phyloP scores from a whole-genome alignment of 2,329 filamentous ascomycete species.

The Phaeosphaeriaceae sp. region DNA sequence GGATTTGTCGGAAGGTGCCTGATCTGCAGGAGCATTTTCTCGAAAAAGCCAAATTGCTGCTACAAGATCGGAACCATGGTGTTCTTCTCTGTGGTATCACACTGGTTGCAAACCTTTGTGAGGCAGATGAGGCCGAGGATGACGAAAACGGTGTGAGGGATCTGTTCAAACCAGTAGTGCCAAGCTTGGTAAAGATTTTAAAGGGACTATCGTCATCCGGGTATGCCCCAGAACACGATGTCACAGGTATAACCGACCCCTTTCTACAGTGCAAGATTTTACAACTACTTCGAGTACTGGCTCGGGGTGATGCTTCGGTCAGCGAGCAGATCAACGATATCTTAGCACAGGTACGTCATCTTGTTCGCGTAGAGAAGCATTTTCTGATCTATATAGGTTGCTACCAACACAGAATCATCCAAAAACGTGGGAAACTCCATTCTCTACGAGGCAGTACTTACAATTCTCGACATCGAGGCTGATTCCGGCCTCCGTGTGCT shows the following conservation, averaged over 20 bases:
- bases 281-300: conserved; percentile 82
- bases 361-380: neutral
- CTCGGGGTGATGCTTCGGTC: conserved; percentile 81
- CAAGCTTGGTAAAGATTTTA: conserved; percentile 83
- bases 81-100: conserved; percentile 93
- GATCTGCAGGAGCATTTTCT: conserved; percentile 97
- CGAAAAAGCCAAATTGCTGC: conserved; percentile 86
- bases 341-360: conserved; percentile 70
- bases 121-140: conserved; percentile 90
- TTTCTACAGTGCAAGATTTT: conserved; percentile 98
- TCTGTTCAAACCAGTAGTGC: conserved; percentile 86
- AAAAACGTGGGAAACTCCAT: conserved; percentile 99
- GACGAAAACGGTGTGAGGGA: conserved; percentile 90
- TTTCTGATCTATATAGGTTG: conserved; percentile 62
- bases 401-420: conserved; percentile 95
- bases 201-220: conserved; percentile 94
- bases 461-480: conserved; percentile 96
- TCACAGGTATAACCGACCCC: conserved; percentile 96
- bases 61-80: conserved; percentile 94
- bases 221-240: conserved; percentile 97
- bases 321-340: conserved; percentile 99
- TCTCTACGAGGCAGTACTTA: conserved; percentile 94
- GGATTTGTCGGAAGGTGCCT: conserved; percentile 96
- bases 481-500: conserved; percentile 93
- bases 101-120: conserved; percentile 87